A percentile compares a stretch with the other conserved stretches of the same genome.
phyloP scores from a whole-genome alignment of 2,329 filamentous ascomycete genomes.

The Aschersonia sp. region DNA sequence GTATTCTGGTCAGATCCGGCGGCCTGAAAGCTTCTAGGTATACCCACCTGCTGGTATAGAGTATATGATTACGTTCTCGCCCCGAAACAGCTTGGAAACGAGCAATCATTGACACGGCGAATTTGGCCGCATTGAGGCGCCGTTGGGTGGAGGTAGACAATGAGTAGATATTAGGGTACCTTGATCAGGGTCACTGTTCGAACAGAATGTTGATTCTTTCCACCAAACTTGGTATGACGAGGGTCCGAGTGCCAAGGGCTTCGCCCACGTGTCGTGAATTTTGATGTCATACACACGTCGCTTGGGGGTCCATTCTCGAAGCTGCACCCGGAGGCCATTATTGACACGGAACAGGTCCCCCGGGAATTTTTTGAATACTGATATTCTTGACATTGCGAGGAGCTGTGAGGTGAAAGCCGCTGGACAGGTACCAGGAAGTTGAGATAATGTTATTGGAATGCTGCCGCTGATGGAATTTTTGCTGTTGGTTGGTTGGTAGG shows the following conservation, averaged over 20 bases:
- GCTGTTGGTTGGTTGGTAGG: too few species aligned
- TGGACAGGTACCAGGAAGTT: too few species aligned
- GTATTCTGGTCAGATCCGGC: background rate
- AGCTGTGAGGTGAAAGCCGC: too few species aligned
- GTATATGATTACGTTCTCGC: background rate
- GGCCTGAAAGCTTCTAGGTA: background rate
- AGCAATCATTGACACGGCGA: background rate
- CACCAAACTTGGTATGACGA: background rate
- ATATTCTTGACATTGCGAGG: background rate
- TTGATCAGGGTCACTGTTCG: too few species aligned
- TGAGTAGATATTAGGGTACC: too few species aligned
- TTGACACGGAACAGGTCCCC: background rate
- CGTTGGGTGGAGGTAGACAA: background rate
- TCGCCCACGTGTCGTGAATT: background rate
- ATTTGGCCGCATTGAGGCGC: background rate
- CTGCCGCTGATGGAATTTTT: too few species aligned
- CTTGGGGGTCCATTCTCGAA: background rate
- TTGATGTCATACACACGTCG: background rate
- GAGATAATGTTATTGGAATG: too few species aligned
- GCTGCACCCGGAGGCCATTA: background rate
- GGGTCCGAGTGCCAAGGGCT: background rate
- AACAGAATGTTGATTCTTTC: background rate
- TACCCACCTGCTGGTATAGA: background rate
- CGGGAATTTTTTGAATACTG: background rate
- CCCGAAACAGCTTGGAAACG: background rate